Percentiles rank a stretch among this genome's conserved stretches.
Evolutionary conservation across 192 early-diverging fungal genomes (phyloP).

Genomic region (Coemansia sp.): DNA sequence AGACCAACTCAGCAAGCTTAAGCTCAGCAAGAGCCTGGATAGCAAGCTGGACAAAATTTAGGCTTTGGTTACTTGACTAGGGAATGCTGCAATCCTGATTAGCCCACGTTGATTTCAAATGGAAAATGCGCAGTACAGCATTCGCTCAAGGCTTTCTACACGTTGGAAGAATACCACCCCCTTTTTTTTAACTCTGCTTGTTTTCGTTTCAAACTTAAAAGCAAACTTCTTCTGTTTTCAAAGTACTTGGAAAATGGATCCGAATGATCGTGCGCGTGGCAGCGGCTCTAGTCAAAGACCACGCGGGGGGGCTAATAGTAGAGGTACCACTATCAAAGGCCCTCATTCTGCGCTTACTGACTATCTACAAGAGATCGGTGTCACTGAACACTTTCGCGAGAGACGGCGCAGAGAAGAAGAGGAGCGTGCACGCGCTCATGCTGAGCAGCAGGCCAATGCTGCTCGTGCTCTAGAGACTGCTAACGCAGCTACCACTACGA

Average conservation of each 20-base stretch:
- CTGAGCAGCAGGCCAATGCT: constrained; percentile 3
- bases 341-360: constrained; percentile 53
- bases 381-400: constrained; percentile 48
- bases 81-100: background rate
- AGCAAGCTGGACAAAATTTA: constrained; percentile 54
- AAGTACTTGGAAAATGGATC: constrained; percentile 25
- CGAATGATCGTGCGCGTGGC: constrained; percentile 39
- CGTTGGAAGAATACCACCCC: too few species aligned
- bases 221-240: background rate
- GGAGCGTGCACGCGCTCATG: constrained; percentile 9
- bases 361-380: constrained; percentile 50
- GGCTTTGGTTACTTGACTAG: background rate
- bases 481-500: background rate
- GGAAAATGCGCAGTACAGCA: background rate
- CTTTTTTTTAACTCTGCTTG: background rate
- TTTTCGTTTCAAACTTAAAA: constrained; percentile 2
- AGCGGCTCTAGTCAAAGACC: constrained; percentile 6
- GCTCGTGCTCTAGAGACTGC: constrained; percentile 4
- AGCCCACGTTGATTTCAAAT: background rate
- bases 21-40: constrained; percentile 59
- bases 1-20: constrained; percentile 66
- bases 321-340: constrained; percentile 37
- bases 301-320: background rate
- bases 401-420: constrained; percentile 33
- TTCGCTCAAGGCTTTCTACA: too few species aligned